Percentiles rank a stretch among this genome's conserved stretches.
Evolutionary conservation across 208 protist genomes (phyloP).

Genomic region (Leishmania braziliensis): DNA sequence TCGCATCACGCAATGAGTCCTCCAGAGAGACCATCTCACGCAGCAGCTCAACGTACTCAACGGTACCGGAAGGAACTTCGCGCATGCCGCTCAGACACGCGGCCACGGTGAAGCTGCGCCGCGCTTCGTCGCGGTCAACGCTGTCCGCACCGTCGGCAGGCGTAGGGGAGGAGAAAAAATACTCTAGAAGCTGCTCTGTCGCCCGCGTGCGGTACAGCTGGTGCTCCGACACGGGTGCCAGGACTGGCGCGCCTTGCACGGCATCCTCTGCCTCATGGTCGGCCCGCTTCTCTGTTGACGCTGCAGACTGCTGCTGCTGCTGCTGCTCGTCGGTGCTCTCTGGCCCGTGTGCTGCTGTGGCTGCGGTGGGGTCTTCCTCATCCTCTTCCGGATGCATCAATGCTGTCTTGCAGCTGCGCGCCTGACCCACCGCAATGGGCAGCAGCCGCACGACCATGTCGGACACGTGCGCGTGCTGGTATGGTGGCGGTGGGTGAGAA

Average conservation of each 20-base stretch:
- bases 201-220: conserved; percentile 10
- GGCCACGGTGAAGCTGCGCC: conserved; percentile 19
- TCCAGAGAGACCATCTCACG: background rate
- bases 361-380: conserved; percentile 2
- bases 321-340: background rate
- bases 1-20: background rate
- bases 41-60: conserved; percentile 27
- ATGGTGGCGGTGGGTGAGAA: background rate
- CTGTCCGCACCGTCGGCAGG: background rate
- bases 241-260: background rate
- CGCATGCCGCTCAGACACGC: conserved; percentile 28
- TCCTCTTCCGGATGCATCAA: conserved; percentile 4
- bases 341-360: background rate
- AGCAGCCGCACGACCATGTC: conserved; percentile 20
- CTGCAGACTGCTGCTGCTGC: background rate
- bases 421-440: conserved; percentile 25
- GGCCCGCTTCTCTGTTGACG: background rate
- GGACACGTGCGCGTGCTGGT: conserved; percentile 11
- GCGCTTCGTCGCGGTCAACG: conserved; percentile 6
- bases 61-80: conserved; percentile 17
- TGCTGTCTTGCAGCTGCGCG: conserved; percentile 21
- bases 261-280: background rate
- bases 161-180: conserved; percentile 9
- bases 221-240: conserved; percentile 7
- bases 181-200: conserved; percentile 19